These are phyloP conservation scores for Fusarium sp. DNA, from an alignment of 2,329 filamentous ascomycete genomes.

Conservation along the genomic window DNA sequence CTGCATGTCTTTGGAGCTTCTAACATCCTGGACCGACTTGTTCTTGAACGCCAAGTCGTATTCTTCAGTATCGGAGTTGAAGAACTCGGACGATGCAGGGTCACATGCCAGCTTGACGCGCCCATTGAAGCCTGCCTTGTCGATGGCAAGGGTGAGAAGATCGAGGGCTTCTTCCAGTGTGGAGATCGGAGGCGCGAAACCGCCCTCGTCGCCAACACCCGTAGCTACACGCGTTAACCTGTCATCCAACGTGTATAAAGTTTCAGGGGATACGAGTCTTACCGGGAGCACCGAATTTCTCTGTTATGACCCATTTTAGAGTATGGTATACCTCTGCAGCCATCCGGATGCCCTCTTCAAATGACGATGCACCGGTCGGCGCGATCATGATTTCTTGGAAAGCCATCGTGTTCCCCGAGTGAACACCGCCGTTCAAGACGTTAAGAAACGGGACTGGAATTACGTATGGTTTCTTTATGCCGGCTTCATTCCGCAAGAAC, in stretches of 20 bases:
- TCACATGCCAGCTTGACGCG: not conserved
- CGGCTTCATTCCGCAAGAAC: not conserved
- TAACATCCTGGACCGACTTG: not conserved
- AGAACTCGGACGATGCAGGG: not conserved
- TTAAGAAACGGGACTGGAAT: not conserved
- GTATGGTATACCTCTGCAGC: not conserved
- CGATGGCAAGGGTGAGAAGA: not conserved
- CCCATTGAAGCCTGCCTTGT: not conserved
- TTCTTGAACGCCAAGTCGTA: conserved; percentile 4
- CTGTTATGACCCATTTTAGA: not conserved
- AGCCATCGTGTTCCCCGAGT: not conserved
- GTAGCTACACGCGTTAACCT: not conserved
- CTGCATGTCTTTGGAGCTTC: not conserved
- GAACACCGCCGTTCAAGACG: not conserved
- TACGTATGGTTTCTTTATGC: not conserved
- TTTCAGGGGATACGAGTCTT: not conserved
- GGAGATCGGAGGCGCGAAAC: not conserved
- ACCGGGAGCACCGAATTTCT: not conserved
- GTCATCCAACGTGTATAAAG: not conserved
- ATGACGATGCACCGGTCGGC: not conserved
- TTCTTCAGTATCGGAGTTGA: not conserved
- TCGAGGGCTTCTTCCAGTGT: not conserved
- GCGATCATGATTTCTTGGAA: conserved; percentile 5
- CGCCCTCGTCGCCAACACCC: conserved; percentile 4
- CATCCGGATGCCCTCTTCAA: not conserved